A percentile compares a stretch with the other conserved stretches of the same genome.
Conservation (phyloP, 2,329 filamentous ascomycete genomes). For the Microcyclospora pomicola region DNA sequence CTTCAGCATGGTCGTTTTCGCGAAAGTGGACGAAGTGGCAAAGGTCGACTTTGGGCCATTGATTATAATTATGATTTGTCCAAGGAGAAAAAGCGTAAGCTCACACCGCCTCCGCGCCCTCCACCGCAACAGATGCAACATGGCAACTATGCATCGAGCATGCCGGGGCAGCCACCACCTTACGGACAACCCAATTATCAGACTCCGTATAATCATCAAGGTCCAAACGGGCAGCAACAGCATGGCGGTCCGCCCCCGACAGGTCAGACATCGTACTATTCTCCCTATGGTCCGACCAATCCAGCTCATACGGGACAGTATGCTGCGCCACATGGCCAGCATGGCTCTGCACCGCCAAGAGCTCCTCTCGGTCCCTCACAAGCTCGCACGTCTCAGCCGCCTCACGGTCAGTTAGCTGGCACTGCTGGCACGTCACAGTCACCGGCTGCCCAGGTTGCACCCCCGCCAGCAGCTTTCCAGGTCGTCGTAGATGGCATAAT, state of each 20-base stretch:
- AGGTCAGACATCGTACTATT: conserved; percentile 5
- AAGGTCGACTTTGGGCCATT: conserved; percentile 51
- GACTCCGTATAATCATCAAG: conserved; percentile 1
- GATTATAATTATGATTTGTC: conserved; percentile 46
- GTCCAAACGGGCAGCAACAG: conserved; percentile 7
- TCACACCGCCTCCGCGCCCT: conserved; percentile 24
- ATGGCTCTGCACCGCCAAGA: conserved; percentile 3
- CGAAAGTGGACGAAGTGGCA: conserved; percentile 46
- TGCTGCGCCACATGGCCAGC: conserved; percentile 1
- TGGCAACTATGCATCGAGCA: conserved; percentile 5
- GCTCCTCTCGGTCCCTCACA: conserved; percentile 7
- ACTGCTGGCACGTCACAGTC: not conserved
- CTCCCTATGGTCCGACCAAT: conserved; percentile 2
- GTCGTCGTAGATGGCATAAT: conserved; percentile 14
- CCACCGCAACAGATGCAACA: conserved; percentile 10
- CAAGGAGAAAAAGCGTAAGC: conserved; percentile 41
- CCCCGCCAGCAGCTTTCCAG: conserved; percentile 9
- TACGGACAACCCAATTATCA: conserved; percentile 7
- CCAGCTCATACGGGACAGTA: conserved; percentile 3
- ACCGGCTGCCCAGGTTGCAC: conserved; percentile 3
- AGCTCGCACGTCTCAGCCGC: not conserved
- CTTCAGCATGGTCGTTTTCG: conserved; percentile 45
- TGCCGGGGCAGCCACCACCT: conserved; percentile 3
- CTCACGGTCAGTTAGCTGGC: not conserved
- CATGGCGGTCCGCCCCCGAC: conserved; percentile 8